Percentiles rank a stretch among this genome's conserved stretches.
Conservation (phyloP, 2,329 filamentous ascomycete species). For the Colletotrichum endophyticum region DNA sequence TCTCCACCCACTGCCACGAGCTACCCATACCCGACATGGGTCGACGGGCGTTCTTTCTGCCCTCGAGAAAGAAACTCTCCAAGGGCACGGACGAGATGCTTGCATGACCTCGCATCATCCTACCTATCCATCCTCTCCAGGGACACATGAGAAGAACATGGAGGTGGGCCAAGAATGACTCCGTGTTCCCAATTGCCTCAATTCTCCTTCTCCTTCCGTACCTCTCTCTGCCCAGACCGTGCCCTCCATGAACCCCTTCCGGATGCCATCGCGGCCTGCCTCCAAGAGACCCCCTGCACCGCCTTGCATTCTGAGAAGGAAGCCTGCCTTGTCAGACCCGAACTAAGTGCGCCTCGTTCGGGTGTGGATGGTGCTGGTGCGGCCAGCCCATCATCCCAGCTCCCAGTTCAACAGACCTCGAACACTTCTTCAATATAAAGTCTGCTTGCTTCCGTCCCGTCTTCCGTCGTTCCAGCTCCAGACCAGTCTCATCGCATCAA, state of each 20-base stretch:
- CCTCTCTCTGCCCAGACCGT: not conserved
- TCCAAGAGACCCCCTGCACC: not conserved
- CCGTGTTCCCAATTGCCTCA: not conserved
- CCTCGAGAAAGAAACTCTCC: not conserved
- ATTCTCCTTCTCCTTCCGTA: not conserved
- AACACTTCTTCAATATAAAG: slow-evolving; percentile 9
- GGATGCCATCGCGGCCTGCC: slow-evolving; percentile 1
- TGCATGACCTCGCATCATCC: not conserved
- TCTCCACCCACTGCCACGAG: not conserved
- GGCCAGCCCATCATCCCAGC: not conserved
- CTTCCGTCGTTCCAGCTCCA: not conserved
- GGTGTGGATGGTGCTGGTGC: not conserved
- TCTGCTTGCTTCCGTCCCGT: not conserved
- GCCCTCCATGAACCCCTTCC: not conserved
- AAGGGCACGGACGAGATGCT: not conserved
- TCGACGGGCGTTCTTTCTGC: not conserved
- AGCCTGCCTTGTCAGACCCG: slow-evolving; percentile 19
- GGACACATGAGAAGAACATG: not conserved
- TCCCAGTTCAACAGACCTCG: not conserved
- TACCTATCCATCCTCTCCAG: not conserved
- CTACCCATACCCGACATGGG: not conserved
- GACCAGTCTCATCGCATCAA: not conserved
- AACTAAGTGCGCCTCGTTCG: slow-evolving; percentile 14
- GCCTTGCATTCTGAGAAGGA: slow-evolving; percentile 15
- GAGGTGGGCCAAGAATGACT: not conserved